A percentile compares a stretch with the other conserved stretches of the same genome.
phyloP scores from a whole-genome alignment of 2,329 filamentous ascomycete species.

The Alternaria hordeiaustralica region DNA sequence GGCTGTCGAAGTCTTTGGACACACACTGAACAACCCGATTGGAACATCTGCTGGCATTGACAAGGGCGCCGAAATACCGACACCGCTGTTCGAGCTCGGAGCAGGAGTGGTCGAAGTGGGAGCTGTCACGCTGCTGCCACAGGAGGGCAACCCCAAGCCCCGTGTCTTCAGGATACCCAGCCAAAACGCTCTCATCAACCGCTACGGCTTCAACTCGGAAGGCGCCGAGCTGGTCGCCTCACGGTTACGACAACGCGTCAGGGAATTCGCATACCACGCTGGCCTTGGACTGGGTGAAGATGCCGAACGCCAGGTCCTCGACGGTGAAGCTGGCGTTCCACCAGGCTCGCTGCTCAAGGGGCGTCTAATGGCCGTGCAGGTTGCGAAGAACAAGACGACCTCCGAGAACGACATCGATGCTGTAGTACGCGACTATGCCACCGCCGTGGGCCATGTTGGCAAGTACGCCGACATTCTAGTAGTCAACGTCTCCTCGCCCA shows the following conservation, averaged over 20 bases:
- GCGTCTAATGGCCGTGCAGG: constrained; percentile 83
- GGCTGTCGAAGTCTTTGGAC: constrained; percentile 74
- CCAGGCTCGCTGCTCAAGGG: constrained; percentile 80
- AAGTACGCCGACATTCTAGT: constrained; percentile 95
- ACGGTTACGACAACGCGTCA: constrained; percentile 76
- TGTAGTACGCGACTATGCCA: constrained; percentile 81
- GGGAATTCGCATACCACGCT: constrained; percentile 74
- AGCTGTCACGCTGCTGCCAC: constrained; percentile 84
- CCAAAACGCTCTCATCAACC: constrained; percentile 89
- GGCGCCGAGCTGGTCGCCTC: constrained; percentile 88
- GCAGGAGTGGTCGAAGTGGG: constrained; percentile 90
- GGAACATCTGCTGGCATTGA: constrained; percentile 95
- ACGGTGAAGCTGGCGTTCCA: constrained; percentile 78
- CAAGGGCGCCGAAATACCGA: constrained; percentile 89
- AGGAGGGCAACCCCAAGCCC: constrained; percentile 85
- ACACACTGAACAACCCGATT: constrained; percentile 80
- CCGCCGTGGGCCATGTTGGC: constrained; percentile 81
- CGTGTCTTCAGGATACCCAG: constrained; percentile 86
- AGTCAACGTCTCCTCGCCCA: constrained; percentile 96
- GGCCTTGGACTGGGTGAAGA: constrained; percentile 69
- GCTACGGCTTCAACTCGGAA: constrained; percentile 92
- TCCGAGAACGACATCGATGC: constrained; percentile 83
- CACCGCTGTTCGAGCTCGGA: constrained; percentile 82
- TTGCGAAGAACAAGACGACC: constrained; percentile 96
- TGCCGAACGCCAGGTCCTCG: constrained; percentile 74